phyloP scores from a whole-genome alignment of 2,329 filamentous ascomycete genomes.

The Neocatenulostroma microsporum region DNA sequence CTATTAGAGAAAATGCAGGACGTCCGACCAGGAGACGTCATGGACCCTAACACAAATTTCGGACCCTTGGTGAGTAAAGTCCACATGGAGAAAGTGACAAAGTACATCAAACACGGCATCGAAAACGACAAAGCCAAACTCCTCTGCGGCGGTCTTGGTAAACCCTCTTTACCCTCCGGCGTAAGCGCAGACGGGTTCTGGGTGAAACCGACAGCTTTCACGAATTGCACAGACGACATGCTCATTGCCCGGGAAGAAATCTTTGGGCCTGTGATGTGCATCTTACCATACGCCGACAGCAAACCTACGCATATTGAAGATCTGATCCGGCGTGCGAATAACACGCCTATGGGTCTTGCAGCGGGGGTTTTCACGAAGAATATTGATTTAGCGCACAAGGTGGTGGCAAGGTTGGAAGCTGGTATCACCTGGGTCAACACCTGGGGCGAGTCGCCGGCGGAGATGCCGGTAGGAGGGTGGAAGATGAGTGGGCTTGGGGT shows the following conservation, averaged over 20 bases:
- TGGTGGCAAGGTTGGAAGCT: slow-evolving; percentile 64
- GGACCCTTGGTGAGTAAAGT: slow-evolving; percentile 69
- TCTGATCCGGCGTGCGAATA: slow-evolving; percentile 64
- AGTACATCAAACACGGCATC: slow-evolving; percentile 68
- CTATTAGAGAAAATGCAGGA: slow-evolving; percentile 63
- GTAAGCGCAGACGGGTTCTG: slow-evolving; percentile 61
- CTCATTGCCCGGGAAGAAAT: slow-evolving; percentile 74
- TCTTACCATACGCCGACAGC: slow-evolving; percentile 58
- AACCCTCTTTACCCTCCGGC: slow-evolving; percentile 43
- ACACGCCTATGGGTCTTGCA: slow-evolving; percentile 69
- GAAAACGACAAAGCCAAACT: slow-evolving; percentile 65
- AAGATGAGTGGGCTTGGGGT: slow-evolving; percentile 82
- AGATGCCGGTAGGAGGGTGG: slow-evolving; percentile 91
- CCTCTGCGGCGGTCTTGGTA: slow-evolving; percentile 61
- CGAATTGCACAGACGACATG: slow-evolving; percentile 77
- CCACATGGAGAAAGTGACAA: slow-evolving; percentile 70
- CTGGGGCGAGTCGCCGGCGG: slow-evolving; percentile 81
- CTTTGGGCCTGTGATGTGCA: slow-evolving; percentile 79
- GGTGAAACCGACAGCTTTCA: slow-evolving; percentile 78
- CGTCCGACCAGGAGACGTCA: slow-evolving; percentile 64
- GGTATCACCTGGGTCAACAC: slow-evolving; percentile 91
- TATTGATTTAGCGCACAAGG: slow-evolving; percentile 62
- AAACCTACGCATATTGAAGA: slow-evolving; percentile 47
- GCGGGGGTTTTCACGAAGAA: slow-evolving; percentile 77
- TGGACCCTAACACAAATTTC: slow-evolving; percentile 68